These are phyloP conservation scores for Rhizophagus prolifer DNA, from an alignment of 192 early-diverging fungal species.

Conservation along the genomic window DNA sequence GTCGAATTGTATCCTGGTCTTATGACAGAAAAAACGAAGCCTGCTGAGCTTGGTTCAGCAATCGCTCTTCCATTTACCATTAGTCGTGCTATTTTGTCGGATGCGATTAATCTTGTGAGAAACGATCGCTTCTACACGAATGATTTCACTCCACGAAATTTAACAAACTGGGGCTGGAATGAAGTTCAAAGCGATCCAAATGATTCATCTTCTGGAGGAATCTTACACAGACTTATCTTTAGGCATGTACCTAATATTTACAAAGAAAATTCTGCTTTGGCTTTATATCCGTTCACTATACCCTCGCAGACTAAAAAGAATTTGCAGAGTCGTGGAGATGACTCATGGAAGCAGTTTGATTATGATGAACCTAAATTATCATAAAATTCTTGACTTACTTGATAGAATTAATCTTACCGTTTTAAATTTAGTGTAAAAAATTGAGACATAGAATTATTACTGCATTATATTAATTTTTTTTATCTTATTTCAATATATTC, in stretches of 20 bases:
- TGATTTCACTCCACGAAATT: constrained; percentile 39
- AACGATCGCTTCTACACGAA: constrained; percentile 51
- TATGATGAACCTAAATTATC: no score
- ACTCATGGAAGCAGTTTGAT: no score
- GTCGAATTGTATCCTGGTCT: constrained; percentile 55
- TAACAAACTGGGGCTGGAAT: constrained; percentile 50
- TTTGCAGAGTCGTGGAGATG: neutral
- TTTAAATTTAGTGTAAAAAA: no score
- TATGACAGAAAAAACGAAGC: constrained; percentile 43
- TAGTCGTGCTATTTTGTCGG: constrained; percentile 46
- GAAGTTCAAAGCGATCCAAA: constrained; percentile 4
- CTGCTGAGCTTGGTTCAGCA: constrained; percentile 25
- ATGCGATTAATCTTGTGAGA: constrained; percentile 49
- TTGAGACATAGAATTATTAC: no score
- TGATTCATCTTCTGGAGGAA: neutral
- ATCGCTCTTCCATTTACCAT: constrained; percentile 47
- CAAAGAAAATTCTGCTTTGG: neutral
- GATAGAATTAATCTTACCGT: no score
- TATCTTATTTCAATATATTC: no score
- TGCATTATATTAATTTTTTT: no score
- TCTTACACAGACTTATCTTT: neutral
- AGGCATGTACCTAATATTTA: neutral
- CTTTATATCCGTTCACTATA: neutral
- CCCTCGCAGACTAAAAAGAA: neutral
- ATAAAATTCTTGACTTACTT: no score